Evolutionary conservation across 2,329 filamentous ascomycete species (phyloP), one percentile per base, ranked within the genome.

Genomic region (Aureobasidium pullulans): DNA sequence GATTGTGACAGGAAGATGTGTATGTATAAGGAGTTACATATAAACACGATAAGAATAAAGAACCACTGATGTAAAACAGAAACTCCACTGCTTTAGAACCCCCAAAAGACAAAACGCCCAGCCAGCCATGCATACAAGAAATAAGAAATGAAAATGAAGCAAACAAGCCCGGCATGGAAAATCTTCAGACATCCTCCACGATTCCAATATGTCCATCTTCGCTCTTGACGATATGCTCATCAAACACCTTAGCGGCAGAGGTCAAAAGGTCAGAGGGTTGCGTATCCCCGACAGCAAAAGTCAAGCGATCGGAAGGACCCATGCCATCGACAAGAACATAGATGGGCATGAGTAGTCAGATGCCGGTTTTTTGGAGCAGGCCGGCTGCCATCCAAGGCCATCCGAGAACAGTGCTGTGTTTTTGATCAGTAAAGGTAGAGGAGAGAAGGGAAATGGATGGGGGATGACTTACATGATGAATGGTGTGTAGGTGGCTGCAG

Each of bases 261-360:
- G 2, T 13, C 31, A 47, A 28, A 28, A 57, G 42, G 47, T 47
- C 42, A 13, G 40, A 46, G 9, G 53, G 32, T 31, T 29, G 31
- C 19, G 31, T 57, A 43, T 57, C 53, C 3, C 53, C 53, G 15
- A 57, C 32, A 15, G 4, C 53, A 47, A 57, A 57, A 5, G 32
- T 19, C 6, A 9, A 3, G 8, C 53, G 32, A 15, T 58, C 56
- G 1, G 44, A 50, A 16, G 44, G 44, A 10, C 56, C 56, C 56
- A 58, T 58, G 15, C 44, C 44, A 13, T 58, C 44, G 1, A 50
- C 23, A 3, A 43, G 13, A 10, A 52, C 19, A 16, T 28, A 44
- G 1, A 37, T 28, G 6, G 58, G 48, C 58, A 53, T 39, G 6
- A 54, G 39, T 5, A 57, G 53, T 57, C 44, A 58, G 15, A 58